Evolutionary conservation across 2,329 filamentous ascomycete species (phyloP), one percentile per base, ranked within the genome.

Genomic region (Aspergillus sp.): DNA sequence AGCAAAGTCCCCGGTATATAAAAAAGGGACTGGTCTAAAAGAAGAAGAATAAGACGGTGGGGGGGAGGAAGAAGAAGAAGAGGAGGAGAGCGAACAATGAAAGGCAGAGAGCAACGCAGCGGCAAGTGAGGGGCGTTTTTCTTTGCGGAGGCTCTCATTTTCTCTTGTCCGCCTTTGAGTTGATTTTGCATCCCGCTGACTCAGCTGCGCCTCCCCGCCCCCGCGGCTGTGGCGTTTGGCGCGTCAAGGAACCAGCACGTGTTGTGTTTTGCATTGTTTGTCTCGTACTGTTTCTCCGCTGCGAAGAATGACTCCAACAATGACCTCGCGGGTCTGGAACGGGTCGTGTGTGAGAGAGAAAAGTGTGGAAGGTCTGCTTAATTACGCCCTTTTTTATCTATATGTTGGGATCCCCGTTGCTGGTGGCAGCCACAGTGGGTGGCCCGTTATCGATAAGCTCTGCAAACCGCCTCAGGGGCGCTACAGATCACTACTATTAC

Each of bases 171-270:
- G 32, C 32, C 32, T 36, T 36, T 36, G 32, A 53, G 58, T 60
- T 42, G 64, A 70, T 68, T 72, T 72, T 72, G 70, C 70, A 70
- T 58, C 38, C 38, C 21, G 69, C 58, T 72, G 70, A 72, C 66
- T 72, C 68, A 72, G 67, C 69, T 53, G 58, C 55, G 57, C 56
- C 17, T 52, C 61, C 61, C 59, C 57, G 60, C 58, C 56, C 47
- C 51, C 44, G 57, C 62, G 65, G 19, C 39, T 64, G 42, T 59
- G 48, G 60, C 58, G 57, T 57, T 51, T 60, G 53, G 42, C 42
- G 65, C 65, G 61, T 30, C 39, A 47, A 54, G 17, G n/a, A n/a
- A 36, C 19, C 11, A 36, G 32, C 32, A 36, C 32, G 32, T 36
- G 32, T 15, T 36, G 44, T 11, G 15, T 47, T 54, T 59, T 62